phyloP scores from a whole-genome alignment of 2,329 filamentous ascomycete genomes.

The Ophiostoma montium region DNA sequence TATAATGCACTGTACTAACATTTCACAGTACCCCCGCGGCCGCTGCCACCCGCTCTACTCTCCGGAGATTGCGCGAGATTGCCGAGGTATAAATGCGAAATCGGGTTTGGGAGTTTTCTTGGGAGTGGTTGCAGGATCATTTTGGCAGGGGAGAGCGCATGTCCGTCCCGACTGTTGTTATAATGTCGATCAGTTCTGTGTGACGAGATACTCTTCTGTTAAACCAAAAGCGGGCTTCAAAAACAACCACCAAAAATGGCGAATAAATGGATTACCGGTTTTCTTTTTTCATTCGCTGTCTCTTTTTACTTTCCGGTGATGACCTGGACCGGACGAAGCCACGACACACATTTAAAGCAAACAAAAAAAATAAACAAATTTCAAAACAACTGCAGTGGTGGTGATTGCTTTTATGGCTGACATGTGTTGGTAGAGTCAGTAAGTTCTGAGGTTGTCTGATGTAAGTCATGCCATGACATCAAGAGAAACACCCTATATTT shows the following conservation, averaged over 20 bases:
- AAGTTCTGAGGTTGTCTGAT: too few species aligned
- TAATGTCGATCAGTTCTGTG: constrained; percentile 1
- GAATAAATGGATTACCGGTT: constrained; percentile 3
- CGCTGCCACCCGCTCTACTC: constrained; percentile 87
- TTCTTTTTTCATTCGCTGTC: neutral
- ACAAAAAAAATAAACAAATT: constrained; percentile 2
- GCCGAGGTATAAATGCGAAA: constrained; percentile 61
- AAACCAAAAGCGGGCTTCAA: constrained; percentile 1
- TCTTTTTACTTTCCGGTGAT: neutral
- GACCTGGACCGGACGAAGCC: neutral
- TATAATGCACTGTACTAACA: constrained; percentile 4
- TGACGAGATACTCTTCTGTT: neutral
- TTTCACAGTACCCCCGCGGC: constrained; percentile 67
- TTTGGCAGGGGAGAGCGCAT: neutral
- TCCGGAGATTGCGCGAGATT: constrained; percentile 94
- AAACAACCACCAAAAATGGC: constrained; percentile 1
- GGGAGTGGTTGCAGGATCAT: neutral
- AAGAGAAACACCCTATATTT: too few species aligned
- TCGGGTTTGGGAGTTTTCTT: neutral
- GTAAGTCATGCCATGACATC: too few species aligned
- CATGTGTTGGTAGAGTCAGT: too few species aligned
- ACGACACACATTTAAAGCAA: neutral
- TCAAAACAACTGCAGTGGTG: neutral
- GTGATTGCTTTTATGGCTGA: too few species aligned
- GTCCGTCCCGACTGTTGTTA: neutral